A percentile compares a stretch with the other conserved stretches of the same genome.
phyloP scores from a whole-genome alignment of 2,329 filamentous ascomycete genomes.

The Epichloe amarillans region DNA sequence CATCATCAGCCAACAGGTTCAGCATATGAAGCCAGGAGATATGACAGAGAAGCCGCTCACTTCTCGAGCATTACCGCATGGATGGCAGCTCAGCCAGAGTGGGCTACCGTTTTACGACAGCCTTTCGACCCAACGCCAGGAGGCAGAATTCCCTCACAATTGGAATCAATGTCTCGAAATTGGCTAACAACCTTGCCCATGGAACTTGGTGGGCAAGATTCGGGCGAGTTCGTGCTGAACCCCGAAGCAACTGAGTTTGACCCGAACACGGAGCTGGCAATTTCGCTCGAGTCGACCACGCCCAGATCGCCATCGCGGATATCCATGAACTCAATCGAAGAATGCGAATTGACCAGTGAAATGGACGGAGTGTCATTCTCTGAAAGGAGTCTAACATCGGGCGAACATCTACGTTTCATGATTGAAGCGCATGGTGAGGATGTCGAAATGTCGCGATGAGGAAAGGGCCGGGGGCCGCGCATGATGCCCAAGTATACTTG shows the following conservation, averaged over 20 bases:
- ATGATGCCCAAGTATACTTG: background rate
- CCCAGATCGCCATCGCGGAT: background rate
- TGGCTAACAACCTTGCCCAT: background rate
- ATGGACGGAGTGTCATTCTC: background rate
- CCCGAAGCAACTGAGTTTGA: constrained; percentile 6
- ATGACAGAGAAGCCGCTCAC: background rate
- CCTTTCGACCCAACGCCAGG: constrained; percentile 5
- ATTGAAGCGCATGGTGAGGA: background rate
- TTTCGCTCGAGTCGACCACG: background rate
- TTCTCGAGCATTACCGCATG: constrained; percentile 1
- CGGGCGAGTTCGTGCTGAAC: constrained; percentile 1
- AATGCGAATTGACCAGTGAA: background rate
- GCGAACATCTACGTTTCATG: background rate
- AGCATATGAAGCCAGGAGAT: background rate
- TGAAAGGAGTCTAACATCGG: background rate
- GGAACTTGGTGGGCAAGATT: background rate
- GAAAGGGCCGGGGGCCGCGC: background rate
- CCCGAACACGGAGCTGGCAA: background rate
- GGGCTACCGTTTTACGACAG: background rate
- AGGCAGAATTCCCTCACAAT: background rate
- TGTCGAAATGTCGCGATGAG: background rate
- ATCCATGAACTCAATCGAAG: background rate
- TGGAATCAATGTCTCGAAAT: background rate
- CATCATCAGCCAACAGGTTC: background rate
- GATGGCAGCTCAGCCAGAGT: constrained; percentile 5